Evolutionary conservation across 345 rosid genomes (phyloP), one percentile per base, ranked within the genome.

Genomic region (Eucalyptus coolabah): DNA sequence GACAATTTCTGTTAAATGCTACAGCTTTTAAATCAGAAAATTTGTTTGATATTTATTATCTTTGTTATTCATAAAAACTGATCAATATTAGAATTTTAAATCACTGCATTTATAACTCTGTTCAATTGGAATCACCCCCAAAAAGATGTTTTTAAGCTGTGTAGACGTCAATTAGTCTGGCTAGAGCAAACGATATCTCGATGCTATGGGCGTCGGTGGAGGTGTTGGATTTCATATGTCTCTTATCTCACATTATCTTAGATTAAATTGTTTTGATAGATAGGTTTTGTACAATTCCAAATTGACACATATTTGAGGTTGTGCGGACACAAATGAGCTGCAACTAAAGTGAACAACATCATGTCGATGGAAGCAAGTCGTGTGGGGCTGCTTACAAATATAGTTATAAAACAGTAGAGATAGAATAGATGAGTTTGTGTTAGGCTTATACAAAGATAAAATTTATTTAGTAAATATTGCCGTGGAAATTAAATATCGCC

Each of bases 191-290:
- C 7, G 0, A 28, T 28, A 28, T 26, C 32, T 12, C 0, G 32
- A 60, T 6, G 32, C 8, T 28, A 60, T 0, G 0, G 2, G 4
- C 5, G 1, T 6, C 4, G 15, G 3, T 28, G 32, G 32, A 12
- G 69, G 17, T 28, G 69, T 28, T 60, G 69, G 32, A 60, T 60
- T 3, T 60, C 69, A 60, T 12, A 26, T 26, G n/a, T 60, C 16
- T 60, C 4, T 28, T 0, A 60, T 60, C 32, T 60, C n/a, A 26
- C 67, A 12, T 60, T 60, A 60, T 60, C 32, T 26, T 26, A 26
- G 8, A 60, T 60, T 60, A 60, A 30, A 30, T 28, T 28, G 16
- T 28, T 60, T 6, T 60, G 32, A 12, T 28, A 26, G 9, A 56
- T 56, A 56, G 0, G 30, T 9, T 56, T 56, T 10, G 32, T 60